These are phyloP conservation scores for Hordeum pubiflorum DNA, from an alignment of 202 grass and related monocot species.

Conservation along the genomic window DNA sequence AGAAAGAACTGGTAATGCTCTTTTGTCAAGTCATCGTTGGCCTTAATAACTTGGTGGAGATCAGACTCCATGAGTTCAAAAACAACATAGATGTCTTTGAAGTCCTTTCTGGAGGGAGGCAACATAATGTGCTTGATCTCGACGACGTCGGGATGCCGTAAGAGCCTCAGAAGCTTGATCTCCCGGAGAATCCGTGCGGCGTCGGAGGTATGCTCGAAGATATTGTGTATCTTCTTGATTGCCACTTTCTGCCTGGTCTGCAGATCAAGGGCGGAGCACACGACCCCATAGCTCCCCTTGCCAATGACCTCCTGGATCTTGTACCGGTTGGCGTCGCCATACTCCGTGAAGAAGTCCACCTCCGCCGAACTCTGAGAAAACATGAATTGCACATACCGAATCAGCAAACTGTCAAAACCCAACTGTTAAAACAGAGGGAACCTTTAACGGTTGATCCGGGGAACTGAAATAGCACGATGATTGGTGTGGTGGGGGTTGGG, in stretches of 20 bases:
- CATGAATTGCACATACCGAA: background rate
- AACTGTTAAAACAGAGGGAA: background rate
- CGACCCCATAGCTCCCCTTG: constrained; percentile 98
- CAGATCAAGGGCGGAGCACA: constrained; percentile 87
- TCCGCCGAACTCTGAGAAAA: constrained; percentile 59
- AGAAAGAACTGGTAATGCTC: constrained; percentile 99
- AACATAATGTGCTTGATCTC: constrained; percentile 99
- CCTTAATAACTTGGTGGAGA: constrained; percentile 98
- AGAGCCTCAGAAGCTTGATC: constrained; percentile 82
- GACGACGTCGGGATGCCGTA: constrained; percentile 88
- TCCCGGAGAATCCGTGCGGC: constrained; percentile 85
- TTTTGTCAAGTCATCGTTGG: constrained; percentile 87
- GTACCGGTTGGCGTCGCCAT: constrained; percentile 92
- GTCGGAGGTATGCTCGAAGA: constrained; percentile 91
- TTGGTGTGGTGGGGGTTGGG: background rate
- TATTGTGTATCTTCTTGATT: constrained; percentile 95
- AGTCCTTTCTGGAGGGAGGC: constrained; percentile 80
- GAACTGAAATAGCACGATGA: background rate
- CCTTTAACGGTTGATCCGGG: background rate
- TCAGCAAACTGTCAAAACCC: constrained; percentile 6
- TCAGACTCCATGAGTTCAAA: constrained; percentile 98
- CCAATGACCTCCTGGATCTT: constrained; percentile 95
- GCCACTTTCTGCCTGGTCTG: constrained; percentile 85
- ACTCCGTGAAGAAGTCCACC: constrained; percentile 81
- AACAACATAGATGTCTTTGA: constrained; percentile 95